Evolutionary conservation across 2,329 filamentous ascomycete species (phyloP).

Genomic region (Fusarium sp.): DNA sequence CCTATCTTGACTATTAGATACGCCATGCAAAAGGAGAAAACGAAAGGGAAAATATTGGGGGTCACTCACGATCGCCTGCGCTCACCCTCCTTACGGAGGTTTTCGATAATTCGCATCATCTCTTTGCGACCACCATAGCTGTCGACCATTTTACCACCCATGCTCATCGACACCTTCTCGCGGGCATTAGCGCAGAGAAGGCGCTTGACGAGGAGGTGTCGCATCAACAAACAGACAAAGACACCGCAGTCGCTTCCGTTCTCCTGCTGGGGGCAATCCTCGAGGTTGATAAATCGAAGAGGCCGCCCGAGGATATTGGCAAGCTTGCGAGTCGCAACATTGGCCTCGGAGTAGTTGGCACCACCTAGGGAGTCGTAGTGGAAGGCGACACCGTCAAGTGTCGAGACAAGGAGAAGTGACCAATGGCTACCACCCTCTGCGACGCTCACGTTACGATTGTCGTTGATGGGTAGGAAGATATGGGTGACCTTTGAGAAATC

Average conservation of each 20-base stretch:
- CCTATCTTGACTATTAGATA: slow-evolving; percentile 43
- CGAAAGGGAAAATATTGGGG: too few species aligned
- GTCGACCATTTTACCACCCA: slow-evolving; percentile 86
- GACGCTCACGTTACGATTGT: slow-evolving; percentile 77
- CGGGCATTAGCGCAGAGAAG: slow-evolving; percentile 81
- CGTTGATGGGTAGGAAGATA: slow-evolving; percentile 95
- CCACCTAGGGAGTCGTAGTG: slow-evolving; percentile 92
- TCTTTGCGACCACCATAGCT: slow-evolving; percentile 84
- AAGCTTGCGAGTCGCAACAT: slow-evolving; percentile 75
- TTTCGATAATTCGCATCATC: slow-evolving; percentile 90
- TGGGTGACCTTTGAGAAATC: slow-evolving; percentile 85
- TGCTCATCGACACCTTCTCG: slow-evolving; percentile 94
- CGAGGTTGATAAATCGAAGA: slow-evolving; percentile 81
- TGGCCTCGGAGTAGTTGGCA: slow-evolving; percentile 80
- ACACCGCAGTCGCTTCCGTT: slow-evolving; percentile 95
- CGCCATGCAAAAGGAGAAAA: not conserved
- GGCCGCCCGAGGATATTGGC: slow-evolving; percentile 72
- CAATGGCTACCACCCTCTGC: slow-evolving; percentile 95
- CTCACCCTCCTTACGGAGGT: slow-evolving; percentile 86
- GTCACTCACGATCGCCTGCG: slow-evolving; percentile 80
- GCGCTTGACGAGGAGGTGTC: slow-evolving; percentile 87
- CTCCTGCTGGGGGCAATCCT: slow-evolving; percentile 89
- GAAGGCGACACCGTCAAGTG: slow-evolving; percentile 90
- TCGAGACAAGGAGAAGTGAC: slow-evolving; percentile 89
- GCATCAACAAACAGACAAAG: slow-evolving; percentile 95